Conservation (phyloP, 2,329 filamentous ascomycete species). For the Didymella exigua region DNA sequence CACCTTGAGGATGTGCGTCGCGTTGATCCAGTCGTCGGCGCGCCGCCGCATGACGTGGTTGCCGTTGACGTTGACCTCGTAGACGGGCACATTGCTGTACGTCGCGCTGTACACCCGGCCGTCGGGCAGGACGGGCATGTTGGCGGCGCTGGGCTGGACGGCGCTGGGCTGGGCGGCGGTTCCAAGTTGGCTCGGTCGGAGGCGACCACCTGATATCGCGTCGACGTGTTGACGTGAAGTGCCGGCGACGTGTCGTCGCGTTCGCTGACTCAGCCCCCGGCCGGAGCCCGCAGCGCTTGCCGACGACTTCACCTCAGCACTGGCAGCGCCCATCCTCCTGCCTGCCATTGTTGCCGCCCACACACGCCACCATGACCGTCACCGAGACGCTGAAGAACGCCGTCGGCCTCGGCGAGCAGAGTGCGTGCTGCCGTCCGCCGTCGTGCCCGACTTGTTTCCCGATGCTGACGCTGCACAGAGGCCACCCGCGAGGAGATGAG, state of each 20-base stretch:
- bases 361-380: slow-evolving; percentile 48
- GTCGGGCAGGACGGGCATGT: slow-evolving; percentile 47
- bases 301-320: slow-evolving; percentile 16
- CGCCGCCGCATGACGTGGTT: slow-evolving; percentile 97
- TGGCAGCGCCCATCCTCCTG: slow-evolving; percentile 26
- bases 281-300: not conserved
- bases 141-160: not conserved
- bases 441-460: slow-evolving; percentile 18
- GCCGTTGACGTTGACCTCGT: slow-evolving; percentile 84
- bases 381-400: slow-evolving; percentile 56
- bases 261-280: not conserved
- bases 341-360: slow-evolving; percentile 19
- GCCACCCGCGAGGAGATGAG: slow-evolving; percentile 93
- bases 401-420: slow-evolving; percentile 51
- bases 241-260: not conserved
- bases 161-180: too few relatives aligned
- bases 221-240: slow-evolving; percentile 4
- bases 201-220: slow-evolving; percentile 9
- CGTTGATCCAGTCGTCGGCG: slow-evolving; percentile 97
- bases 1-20: slow-evolving; percentile 97
- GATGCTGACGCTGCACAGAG: slow-evolving; percentile 54
- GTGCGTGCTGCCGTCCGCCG: slow-evolving; percentile 36
- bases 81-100: slow-evolving; percentile 86
- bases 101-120: slow-evolving; percentile 67
- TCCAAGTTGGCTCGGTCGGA: too few relatives aligned